phyloP scores from a whole-genome alignment of 2,329 filamentous ascomycete genomes.

The Sordariomycetes sp. region DNA sequence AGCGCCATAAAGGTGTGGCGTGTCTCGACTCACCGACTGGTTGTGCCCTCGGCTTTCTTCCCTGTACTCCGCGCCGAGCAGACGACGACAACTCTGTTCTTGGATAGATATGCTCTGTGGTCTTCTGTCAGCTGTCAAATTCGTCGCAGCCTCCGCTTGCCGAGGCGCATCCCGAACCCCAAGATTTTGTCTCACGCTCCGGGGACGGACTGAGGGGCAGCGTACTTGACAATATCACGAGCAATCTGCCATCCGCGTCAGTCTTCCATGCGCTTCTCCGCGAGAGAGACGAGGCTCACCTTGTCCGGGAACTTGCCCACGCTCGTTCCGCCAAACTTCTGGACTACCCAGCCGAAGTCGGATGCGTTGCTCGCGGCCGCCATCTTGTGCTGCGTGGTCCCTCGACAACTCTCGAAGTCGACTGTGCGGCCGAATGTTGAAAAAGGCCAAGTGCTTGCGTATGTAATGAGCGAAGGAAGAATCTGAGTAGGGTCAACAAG shows the following conservation, averaged over 20 bases:
- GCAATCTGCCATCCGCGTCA: constrained; percentile 22
- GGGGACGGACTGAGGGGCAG: too few relatives aligned
- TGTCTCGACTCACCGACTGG: constrained; percentile 64
- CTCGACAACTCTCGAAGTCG: too few relatives aligned
- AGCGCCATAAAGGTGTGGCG: constrained; percentile 45
- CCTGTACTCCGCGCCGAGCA: constrained; percentile 93
- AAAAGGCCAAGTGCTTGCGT: too few relatives aligned
- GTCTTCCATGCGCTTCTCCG: background rate
- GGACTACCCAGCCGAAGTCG: constrained; percentile 65
- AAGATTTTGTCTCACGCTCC: background rate
- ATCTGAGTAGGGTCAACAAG: too few relatives aligned
- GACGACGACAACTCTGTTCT: constrained; percentile 78
- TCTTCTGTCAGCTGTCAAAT: background rate
- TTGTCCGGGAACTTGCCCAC: constrained; percentile 86
- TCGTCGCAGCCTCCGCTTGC: background rate
- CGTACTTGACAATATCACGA: constrained; percentile 32
- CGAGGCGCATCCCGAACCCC: background rate
- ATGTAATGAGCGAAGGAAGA: too few relatives aligned
- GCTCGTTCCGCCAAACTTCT: constrained; percentile 93
- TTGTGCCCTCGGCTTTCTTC: constrained; percentile 91
- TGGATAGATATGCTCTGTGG: constrained; percentile 38
- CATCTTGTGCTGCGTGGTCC: too few relatives aligned
- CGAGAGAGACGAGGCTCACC: constrained; percentile 24
- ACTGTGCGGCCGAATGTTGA: too few relatives aligned
- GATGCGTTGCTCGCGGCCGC: constrained; percentile 27